Evolutionary conservation across 352 stramenopile genomes (phyloP).

Genomic region (Globisporangium abappressorium): DNA sequence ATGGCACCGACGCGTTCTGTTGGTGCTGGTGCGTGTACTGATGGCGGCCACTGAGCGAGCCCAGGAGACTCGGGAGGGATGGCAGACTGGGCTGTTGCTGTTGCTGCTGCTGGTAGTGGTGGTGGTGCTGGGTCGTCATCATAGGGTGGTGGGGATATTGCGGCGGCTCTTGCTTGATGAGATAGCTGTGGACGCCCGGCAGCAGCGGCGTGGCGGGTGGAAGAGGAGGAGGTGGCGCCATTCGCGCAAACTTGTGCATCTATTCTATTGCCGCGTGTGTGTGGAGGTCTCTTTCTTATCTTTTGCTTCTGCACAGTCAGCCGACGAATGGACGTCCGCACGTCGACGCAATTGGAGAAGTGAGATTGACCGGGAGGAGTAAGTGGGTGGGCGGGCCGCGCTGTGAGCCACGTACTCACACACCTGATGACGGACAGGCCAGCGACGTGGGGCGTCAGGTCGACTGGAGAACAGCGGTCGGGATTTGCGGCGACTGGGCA

Average conservation of each 20-base stretch:
- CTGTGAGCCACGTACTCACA: not conserved
- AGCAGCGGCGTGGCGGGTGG: not conserved
- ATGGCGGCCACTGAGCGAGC: not conserved
- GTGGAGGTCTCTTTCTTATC: too few species aligned
- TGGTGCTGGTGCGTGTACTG: not conserved
- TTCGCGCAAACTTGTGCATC: constrained; percentile 12
- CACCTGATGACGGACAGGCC: not conserved
- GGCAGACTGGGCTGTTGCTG: constrained; percentile 9
- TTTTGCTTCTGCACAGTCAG: too few species aligned
- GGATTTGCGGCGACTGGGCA: constrained; percentile 4
- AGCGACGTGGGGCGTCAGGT: not conserved
- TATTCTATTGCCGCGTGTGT: not conserved
- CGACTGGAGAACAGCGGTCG: constrained; percentile 10
- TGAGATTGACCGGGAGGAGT: constrained; percentile 3
- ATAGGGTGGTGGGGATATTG: not conserved
- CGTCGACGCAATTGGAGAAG: constrained; percentile 6
- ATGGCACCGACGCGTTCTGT: constrained; percentile 4
- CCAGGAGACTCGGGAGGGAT: constrained; percentile 17
- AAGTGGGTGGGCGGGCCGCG: too few species aligned
- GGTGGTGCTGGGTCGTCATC: not conserved
- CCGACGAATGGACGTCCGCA: not conserved
- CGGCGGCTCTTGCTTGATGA: constrained; percentile 16
- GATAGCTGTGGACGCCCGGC: constrained; percentile 12
- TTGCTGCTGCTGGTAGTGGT: not conserved
- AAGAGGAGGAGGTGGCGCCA: constrained; percentile 1